phyloP scores from a whole-genome alignment of 225 moss, liverwort and hornwort species.

The Lunularia cruciata region DNA sequence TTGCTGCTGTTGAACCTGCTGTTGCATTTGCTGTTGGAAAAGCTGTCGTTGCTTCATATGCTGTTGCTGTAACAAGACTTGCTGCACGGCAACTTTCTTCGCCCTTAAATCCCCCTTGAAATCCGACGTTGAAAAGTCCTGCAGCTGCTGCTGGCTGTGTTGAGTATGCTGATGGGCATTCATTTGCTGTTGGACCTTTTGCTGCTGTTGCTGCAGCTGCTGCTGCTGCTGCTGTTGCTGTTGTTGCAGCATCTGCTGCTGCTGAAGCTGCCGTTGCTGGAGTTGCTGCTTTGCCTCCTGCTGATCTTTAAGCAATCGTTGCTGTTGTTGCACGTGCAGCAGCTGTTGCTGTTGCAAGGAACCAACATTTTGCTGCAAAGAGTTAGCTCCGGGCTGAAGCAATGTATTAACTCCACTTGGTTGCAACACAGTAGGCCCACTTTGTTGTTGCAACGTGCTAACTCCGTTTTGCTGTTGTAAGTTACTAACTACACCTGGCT shows the following conservation, averaged over 20 bases:
- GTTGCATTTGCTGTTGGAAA: conserved; percentile 45
- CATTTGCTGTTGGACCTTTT: conserved; percentile 70
- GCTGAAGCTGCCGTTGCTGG: conserved; percentile 62
- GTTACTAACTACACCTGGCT: conserved; percentile 58
- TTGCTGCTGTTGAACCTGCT: conserved; percentile 46
- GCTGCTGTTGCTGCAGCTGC: conserved; percentile 71
- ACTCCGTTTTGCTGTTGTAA: conserved; percentile 68
- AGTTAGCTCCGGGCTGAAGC: conserved; percentile 51
- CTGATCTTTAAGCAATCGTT: conserved; percentile 65
- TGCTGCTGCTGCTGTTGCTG: conserved; percentile 63
- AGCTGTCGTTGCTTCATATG: conserved; percentile 57
- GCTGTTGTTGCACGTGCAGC: conserved; percentile 75
- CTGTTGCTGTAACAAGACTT: conserved; percentile 63
- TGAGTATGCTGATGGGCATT: conserved; percentile 61
- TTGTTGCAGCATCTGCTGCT: conserved; percentile 44
- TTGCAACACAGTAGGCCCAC: conserved; percentile 46
- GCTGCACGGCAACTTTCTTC: conserved; percentile 61
- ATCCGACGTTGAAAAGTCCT: conserved; percentile 62
- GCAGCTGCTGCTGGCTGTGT: conserved; percentile 52
- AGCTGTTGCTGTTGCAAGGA: conserved; percentile 77
- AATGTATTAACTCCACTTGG: conserved; percentile 48
- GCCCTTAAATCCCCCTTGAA: conserved; percentile 66
- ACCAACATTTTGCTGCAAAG: conserved; percentile 59
- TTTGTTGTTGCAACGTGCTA: conserved; percentile 55
- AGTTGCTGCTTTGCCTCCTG: conserved; percentile 65